Percentiles rank a stretch among this genome's conserved stretches.
These are phyloP conservation scores for Neoboletus subvelutipes DNA, from an alignment of 768 basidiomycete species.

Conservation along the genomic window DNA sequence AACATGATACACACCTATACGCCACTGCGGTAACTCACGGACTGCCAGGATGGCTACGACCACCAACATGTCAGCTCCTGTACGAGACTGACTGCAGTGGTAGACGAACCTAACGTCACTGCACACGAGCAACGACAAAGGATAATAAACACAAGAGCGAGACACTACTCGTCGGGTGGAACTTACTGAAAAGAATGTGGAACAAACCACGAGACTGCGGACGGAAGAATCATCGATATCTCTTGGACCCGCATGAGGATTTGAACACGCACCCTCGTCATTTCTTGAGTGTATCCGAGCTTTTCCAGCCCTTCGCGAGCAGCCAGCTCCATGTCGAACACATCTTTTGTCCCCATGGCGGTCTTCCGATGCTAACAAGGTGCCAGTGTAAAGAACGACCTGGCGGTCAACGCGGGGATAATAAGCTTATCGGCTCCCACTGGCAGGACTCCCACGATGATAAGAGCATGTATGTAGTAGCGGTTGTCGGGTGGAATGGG, in stretches of 20 bases:
- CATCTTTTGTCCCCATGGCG: conserved; percentile 14
- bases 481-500: background rate
- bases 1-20: background rate
- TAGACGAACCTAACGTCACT: conserved; percentile 50
- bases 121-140: background rate
- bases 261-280: conserved; percentile 43
- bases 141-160: background rate
- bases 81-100: background rate
- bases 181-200: conserved; percentile 55
- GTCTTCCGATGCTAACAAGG: background rate
- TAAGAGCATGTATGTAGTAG: too few species aligned
- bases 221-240: background rate
- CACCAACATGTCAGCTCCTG: conserved; percentile 3
- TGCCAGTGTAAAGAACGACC: background rate
- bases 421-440: background rate
- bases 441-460: background rate
- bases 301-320: conserved; percentile 43
- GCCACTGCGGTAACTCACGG: conserved; percentile 41
- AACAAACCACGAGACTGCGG: conserved; percentile 48
- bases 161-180: background rate
- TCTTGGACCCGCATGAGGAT: background rate
- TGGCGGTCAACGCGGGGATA: background rate
- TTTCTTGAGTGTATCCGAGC: conserved; percentile 56
- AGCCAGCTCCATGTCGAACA: conserved; percentile 21
- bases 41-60: conserved; percentile 57